phyloP scores from a whole-genome alignment of 1,284 basidiomycete genomes.

The Moesziomyces globuligerus region DNA sequence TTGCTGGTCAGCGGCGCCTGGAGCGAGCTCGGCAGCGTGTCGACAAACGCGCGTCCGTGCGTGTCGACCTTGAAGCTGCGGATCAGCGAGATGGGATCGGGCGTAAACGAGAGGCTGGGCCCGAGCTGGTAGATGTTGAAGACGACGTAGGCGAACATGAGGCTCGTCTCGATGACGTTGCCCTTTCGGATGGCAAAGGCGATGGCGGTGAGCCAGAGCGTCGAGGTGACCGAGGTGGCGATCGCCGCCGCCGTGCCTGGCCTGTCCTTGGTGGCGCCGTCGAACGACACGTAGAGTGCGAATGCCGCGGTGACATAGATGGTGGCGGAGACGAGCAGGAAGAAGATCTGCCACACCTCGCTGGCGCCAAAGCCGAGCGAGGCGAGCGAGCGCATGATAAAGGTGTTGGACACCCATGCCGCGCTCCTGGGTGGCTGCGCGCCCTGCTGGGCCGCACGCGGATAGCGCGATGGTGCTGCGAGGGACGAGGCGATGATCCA shows the following conservation, averaged over 20 bases:
- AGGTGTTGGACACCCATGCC: constrained; percentile 37
- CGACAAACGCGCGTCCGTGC: constrained; percentile 35
- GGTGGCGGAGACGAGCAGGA: constrained; percentile 60
- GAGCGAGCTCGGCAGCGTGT: constrained; percentile 24
- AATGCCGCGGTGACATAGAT: constrained; percentile 62
- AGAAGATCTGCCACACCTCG: constrained; percentile 65
- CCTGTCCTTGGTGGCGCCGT: constrained; percentile 57
- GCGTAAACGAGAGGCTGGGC: constrained; percentile 54
- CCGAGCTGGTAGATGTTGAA: constrained; percentile 65
- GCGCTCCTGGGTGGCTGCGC: constrained; percentile 11
- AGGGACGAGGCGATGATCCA: constrained; percentile 72
- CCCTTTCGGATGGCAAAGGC: constrained; percentile 64
- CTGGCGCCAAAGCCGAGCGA: constrained; percentile 58
- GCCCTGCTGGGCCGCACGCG: constrained; percentile 71
- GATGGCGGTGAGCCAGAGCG: constrained; percentile 65
- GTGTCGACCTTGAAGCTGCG: constrained; percentile 60
- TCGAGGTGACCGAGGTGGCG: constrained; percentile 58
- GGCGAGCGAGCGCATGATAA: constrained; percentile 48
- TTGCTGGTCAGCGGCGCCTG: constrained; percentile 31
- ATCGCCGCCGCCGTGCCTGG: constrained; percentile 59
- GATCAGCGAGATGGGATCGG: constrained; percentile 63
- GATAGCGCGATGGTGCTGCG: constrained; percentile 77
- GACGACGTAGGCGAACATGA: constrained; percentile 65
- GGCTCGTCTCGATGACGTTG: constrained; percentile 65
- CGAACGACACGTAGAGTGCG: constrained; percentile 62